Conservation (phyloP, 148 eudicot genomes). For the Beta vulgaris region DNA sequence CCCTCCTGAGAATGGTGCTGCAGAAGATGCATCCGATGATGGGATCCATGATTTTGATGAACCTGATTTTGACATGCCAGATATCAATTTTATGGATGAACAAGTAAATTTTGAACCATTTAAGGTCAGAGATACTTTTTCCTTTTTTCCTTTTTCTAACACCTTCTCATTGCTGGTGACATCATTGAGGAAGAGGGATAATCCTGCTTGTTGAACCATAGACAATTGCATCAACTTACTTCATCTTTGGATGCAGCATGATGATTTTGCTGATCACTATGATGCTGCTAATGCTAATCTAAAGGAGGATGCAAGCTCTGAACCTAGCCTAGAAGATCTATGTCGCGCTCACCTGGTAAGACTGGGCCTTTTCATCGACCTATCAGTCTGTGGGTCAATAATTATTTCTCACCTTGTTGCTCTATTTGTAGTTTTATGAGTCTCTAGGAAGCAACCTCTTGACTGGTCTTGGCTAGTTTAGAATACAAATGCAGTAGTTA, state of each 20-base stretch:
- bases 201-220: not conserved
- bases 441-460: not conserved
- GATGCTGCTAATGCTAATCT: conserved; percentile 30
- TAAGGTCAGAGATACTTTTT: conserved; percentile 41
- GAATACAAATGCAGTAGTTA: no score
- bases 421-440: not conserved
- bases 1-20: conserved; percentile 37
- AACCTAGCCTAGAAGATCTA: conserved; percentile 86
- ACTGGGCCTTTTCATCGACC: not conserved
- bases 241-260: conserved; percentile 48
- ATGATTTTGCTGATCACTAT: conserved; percentile 38
- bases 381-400: not conserved
- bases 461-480: not conserved
- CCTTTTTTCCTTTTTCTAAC: not conserved
- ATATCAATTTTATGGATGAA: conserved; percentile 45
- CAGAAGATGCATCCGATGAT: conserved; percentile 44
- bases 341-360: conserved; percentile 87
- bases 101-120: conserved; percentile 39
- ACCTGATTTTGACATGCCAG: conserved; percentile 73
- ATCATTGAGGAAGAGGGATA: not conserved
- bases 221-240: conserved; percentile 9
- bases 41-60: conserved; percentile 51
- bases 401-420: not conserved
- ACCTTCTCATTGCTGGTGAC: not conserved
- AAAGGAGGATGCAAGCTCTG: conserved; percentile 49